Evolutionary conservation across 2,329 filamentous ascomycete genomes (phyloP).

Genomic region (Scedosporium aurantiacum): DNA sequence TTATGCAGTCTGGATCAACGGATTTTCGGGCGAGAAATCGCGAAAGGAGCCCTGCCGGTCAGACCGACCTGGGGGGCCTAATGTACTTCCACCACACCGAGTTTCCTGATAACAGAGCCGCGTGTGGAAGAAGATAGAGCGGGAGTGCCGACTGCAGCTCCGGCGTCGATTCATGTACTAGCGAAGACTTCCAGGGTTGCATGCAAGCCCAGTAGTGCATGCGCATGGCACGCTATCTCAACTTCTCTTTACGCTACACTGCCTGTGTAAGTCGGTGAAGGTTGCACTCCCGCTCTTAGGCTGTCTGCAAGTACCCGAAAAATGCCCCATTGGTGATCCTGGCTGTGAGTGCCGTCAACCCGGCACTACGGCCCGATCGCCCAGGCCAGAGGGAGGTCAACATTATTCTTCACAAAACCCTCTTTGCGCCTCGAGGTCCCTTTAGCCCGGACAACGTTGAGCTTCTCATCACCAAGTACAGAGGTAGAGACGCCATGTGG

Average conservation of each 20-base stretch:
- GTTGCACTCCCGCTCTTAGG: constrained; percentile 1
- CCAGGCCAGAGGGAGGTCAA: not conserved
- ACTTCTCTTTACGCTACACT: not conserved
- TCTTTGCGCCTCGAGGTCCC: not conserved
- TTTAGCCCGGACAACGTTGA: not conserved
- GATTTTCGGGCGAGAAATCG: not conserved
- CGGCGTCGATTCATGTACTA: not conserved
- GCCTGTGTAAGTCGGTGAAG: not conserved
- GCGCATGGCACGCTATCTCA: not conserved
- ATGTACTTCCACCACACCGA: not conserved
- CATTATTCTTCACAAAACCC: not conserved
- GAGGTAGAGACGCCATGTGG: not conserved
- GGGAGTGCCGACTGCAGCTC: not conserved
- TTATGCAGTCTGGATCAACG: not conserved
- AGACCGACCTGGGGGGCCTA: not conserved
- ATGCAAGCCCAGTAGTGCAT: not conserved
- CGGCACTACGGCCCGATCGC: constrained; percentile 1
- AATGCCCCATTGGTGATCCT: constrained; percentile 1
- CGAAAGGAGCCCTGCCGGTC: not conserved
- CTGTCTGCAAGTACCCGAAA: not conserved
- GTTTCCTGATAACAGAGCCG: not conserved
- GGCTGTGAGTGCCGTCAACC: not conserved
- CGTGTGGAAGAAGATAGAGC: not conserved
- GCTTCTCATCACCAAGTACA: not conserved
- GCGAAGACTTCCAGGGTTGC: not conserved